Conservation (phyloP, 805 yeast species). For the Allodekkera sacchari region DNA sequence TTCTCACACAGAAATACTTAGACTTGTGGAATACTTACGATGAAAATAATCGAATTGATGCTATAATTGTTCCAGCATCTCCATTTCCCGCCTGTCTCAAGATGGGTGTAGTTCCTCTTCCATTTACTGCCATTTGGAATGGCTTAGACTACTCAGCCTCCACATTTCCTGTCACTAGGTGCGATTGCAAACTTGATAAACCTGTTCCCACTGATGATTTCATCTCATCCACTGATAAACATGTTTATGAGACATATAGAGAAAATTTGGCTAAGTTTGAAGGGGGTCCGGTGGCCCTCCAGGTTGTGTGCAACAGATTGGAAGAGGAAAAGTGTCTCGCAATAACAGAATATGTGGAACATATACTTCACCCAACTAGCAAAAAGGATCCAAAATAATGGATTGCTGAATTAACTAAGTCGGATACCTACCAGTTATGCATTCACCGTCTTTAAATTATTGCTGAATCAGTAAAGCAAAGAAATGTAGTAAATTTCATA, state of each 20-base stretch:
- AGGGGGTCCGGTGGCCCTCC: slow-evolving; percentile 50
- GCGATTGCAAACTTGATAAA: slow-evolving; percentile 26
- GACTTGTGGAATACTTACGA: slow-evolving; percentile 32
- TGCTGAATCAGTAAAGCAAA: too few species aligned
- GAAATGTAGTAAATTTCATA: too few species aligned
- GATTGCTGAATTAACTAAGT: too few species aligned
- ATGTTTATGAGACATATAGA: slow-evolving; percentile 32
- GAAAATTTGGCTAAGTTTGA: slow-evolving; percentile 31
- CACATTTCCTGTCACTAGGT: slow-evolving; percentile 36
- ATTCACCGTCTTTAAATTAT: too few species aligned
- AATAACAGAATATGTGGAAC: slow-evolving; percentile 10
- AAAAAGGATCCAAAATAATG: too few species aligned
- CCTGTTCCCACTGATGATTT: slow-evolving; percentile 26
- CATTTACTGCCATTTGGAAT: slow-evolving; percentile 31
- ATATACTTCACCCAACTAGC: too few species aligned
- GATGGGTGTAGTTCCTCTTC: slow-evolving; percentile 38
- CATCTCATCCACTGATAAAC: slow-evolving; percentile 27
- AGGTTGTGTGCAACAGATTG: slow-evolving; percentile 44
- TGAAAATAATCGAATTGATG: slow-evolving; percentile 34
- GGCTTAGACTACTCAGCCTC: slow-evolving; percentile 41
- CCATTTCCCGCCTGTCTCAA: slow-evolving; percentile 31
- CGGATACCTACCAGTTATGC: too few species aligned
- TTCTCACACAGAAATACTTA: slow-evolving; percentile 20
- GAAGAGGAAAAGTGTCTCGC: slow-evolving; percentile 51
- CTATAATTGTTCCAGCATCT: slow-evolving; percentile 38